Base-by-base conservation (phyloP, 805 yeast species). In the Debaryomyces tyrocola region DNA sequence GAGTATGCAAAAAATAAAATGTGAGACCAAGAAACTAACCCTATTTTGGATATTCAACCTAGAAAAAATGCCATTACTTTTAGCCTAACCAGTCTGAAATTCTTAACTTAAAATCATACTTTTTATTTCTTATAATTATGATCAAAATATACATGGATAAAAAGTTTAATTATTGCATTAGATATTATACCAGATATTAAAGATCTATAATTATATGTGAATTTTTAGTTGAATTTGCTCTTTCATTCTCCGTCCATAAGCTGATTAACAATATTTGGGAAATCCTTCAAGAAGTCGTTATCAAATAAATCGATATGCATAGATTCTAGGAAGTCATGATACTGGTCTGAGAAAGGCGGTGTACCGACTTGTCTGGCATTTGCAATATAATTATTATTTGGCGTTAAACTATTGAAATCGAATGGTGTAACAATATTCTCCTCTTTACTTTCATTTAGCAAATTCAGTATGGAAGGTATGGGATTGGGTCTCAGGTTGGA, bases 291-390 rank as follows among this genome's bases (percentile, higher is more conserved):
- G 38, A 60, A 57, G 40, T 60, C 66, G 46, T 57, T 57, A 46
- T 58, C 55, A 44, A 61, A 63, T 17, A 64, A 47, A 41, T 62
- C 66, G 36, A 58, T 50, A 33, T 59, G 69, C 55, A 63, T 54
- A 12, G 57, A 50, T 33, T 57, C 64, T 43, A 62, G 55, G 44
- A 56, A 63, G 24, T 54, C 56, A 43, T 64, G 60, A 42, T 57
- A 60, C 40, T 49, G 53, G 33, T 46, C 43, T n/a, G 44, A 40
- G 17, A 21, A 29, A 6, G 12, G 20, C 4, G 38, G 24, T 35
- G 38, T n/a, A 35, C 12, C 38, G 14, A 7, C 20, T 6, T 7
- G 14, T 6, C 14, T 31, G 4, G 1, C 6, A n/a, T 12, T 12
- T n/a, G 34, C 34, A n/a, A n/a, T 2, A n/a, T 12, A 14, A 14